Base-by-base conservation (phyloP, 345 rosid species). In the Lagerstroemia speciosa region DNA sequence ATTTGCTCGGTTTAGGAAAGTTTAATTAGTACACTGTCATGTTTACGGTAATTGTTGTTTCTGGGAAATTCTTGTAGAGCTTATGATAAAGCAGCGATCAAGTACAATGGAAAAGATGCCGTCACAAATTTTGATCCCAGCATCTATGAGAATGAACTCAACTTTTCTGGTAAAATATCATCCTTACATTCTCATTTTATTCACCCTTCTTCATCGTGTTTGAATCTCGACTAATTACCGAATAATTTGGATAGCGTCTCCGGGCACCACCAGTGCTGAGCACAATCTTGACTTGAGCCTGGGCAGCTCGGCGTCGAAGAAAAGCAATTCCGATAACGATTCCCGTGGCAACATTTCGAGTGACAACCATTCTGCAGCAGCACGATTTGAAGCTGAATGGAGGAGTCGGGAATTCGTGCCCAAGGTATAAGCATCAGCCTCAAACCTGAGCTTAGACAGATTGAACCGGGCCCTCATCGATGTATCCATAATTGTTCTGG, bases 21-120 rank as follows among this genome's bases (percentile, higher is more conserved):
- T 11, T 53, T 6, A 10, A 22, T 6, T 53, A 22, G 0, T 53
- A 3, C n/a, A n/a, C 8, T 34, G 19, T 37, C 15, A 27, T 20
- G 30, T 68, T 29, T 30, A 15, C n/a, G n/a, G n/a, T n/a, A n/a
- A n/a, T n/a, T 41, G 15, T 41, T 9, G 22, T 37, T 57, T 43
- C 30, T 33, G 63, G 9, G 32, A 30, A 63, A 43, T 37, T 63
- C 55, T 55, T 63, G 65, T 68, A 75, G 78, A 71, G 78, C 78
- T 62, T 75, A 71, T 67, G 78, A 94, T 72, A 91, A 82, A 79
- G 99, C 96, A 34, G 98, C 99, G 40, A 90, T 94, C 20, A 94
- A 88, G 78, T 86, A 85, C 67, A 91, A 89, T 72, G 99, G 99
- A 40, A 94, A 91, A 79, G 99, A 91, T 30, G 96, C 98, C 15